A percentile compares a stretch with the other conserved stretches of the same genome.
These are phyloP conservation scores for Xylaria digitata DNA, from an alignment of 2,329 filamentous ascomycete species.

Conservation along the genomic window DNA sequence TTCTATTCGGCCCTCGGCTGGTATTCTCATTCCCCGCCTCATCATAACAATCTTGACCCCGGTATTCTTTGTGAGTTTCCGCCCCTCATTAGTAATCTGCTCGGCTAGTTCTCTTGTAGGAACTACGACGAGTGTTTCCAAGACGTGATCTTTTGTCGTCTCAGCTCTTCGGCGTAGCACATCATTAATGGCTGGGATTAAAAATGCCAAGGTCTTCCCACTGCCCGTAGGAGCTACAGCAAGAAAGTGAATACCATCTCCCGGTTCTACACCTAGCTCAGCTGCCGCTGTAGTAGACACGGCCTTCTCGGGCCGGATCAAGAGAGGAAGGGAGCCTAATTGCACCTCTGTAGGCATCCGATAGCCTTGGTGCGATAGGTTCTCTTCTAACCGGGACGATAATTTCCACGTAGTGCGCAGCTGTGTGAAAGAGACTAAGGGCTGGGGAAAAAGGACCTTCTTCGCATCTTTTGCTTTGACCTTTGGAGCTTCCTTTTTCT, in stretches of 20 bases:
- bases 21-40: slow-evolving; percentile 83
- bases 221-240: slow-evolving; percentile 94
- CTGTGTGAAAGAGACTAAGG: slow-evolving; percentile 80
- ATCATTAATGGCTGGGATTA: slow-evolving; percentile 86
- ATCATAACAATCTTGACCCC: slow-evolving; percentile 83
- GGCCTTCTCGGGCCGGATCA: slow-evolving; percentile 70
- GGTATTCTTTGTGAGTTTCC: slow-evolving; percentile 81
- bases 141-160: slow-evolving; percentile 59
- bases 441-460: slow-evolving; percentile 78
- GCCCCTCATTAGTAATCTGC: slow-evolving; percentile 86
- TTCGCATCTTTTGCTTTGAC: slow-evolving; percentile 65
- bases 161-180: slow-evolving; percentile 70
- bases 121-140: slow-evolving; percentile 78
- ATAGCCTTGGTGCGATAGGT: slow-evolving; percentile 87
- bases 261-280: slow-evolving; percentile 48
- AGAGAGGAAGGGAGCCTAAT: slow-evolving; percentile 82
- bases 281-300: slow-evolving; percentile 53
- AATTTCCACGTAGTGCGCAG: slow-evolving; percentile 78
- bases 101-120: slow-evolving; percentile 82
- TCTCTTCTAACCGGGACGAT: slow-evolving; percentile 77
- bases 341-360: slow-evolving; percentile 93
- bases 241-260: slow-evolving; percentile 74
- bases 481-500: slow-evolving; percentile 60
- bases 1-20: slow-evolving; percentile 54
- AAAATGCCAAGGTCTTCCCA: slow-evolving; percentile 93